Percentiles rank a stretch among this genome's conserved stretches.
Conservation (phyloP, 192 early-diverging fungal genomes). For the Gaertneriomyces semiglobifer region DNA sequence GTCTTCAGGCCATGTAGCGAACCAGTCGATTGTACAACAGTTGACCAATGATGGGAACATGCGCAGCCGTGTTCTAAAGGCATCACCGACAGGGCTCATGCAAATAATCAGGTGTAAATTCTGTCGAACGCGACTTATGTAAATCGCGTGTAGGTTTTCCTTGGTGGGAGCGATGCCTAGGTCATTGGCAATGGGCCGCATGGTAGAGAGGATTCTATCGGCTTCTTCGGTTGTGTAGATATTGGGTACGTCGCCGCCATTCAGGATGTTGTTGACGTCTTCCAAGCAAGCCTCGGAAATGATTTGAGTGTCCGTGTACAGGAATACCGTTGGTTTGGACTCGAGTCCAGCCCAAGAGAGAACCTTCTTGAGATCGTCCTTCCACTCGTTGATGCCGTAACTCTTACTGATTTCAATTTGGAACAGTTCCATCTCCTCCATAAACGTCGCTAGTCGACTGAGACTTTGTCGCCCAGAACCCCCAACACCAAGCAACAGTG, state of each 20-base stretch:
- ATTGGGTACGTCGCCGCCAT: conserved; percentile 64
- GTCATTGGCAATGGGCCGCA: conserved; percentile 53
- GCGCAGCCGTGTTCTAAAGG: conserved; percentile 56
- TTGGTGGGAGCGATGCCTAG: conserved; percentile 44
- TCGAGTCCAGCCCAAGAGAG: conserved; percentile 56
- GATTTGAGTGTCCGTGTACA: conserved; percentile 63
- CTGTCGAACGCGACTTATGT: conserved; percentile 43
- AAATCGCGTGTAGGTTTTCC: conserved; percentile 58
- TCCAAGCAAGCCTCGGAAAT: conserved; percentile 54
- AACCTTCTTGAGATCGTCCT: conserved; percentile 60
- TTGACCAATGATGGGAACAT: conserved; percentile 65
- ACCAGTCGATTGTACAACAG: conserved; percentile 68
- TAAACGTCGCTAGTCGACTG: conserved; percentile 54
- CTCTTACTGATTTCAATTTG: conserved; percentile 66
- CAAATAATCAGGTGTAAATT: conserved; percentile 61
- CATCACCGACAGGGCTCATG: conserved; percentile 66
- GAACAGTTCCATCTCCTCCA: conserved; percentile 62
- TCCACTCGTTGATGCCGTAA: conserved; percentile 58
- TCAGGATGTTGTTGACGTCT: conserved; percentile 64
- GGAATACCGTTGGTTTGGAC: conserved; percentile 56
- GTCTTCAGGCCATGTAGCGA: conserved; percentile 65
- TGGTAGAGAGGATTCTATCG: conserved; percentile 53
- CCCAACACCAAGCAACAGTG: conserved; percentile 58
- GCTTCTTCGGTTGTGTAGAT: conserved; percentile 58
- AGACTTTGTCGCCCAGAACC: conserved; percentile 59